Percentiles rank a stretch among this genome's conserved stretches.
Conservation (phyloP, 2,329 filamentous ascomycete genomes). For the Sporothrix dimorphospora region DNA sequence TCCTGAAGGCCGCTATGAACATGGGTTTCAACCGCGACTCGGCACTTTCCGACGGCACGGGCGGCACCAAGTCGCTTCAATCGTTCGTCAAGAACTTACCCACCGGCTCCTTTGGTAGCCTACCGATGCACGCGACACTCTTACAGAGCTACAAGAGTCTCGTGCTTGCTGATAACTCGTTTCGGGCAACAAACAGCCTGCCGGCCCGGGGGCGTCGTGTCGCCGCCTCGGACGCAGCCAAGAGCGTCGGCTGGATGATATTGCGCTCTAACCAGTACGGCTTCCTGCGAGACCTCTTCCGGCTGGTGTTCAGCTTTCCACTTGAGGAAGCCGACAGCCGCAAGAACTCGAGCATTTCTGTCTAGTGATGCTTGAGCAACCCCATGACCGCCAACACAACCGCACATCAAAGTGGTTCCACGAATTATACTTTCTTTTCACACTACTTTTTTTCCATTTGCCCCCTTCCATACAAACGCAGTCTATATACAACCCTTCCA, state of each 20-base stretch:
- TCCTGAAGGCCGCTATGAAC: slow-evolving; percentile 84
- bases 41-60: slow-evolving; percentile 48
- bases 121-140: slow-evolving; percentile 70
- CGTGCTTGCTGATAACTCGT: slow-evolving; percentile 71
- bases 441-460: background rate
- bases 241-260: slow-evolving; percentile 76
- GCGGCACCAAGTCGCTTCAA: slow-evolving; percentile 62
- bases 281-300: slow-evolving; percentile 82
- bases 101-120: slow-evolving; percentile 74
- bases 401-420: background rate
- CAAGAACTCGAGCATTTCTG: slow-evolving; percentile 65
- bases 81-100: slow-evolving; percentile 77
- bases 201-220: slow-evolving; percentile 63
- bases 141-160: slow-evolving; percentile 80
- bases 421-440: background rate
- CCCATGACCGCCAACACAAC: background rate
- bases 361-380: slow-evolving; percentile 42
- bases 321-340: slow-evolving; percentile 74
- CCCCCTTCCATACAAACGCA: background rate
- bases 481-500: background rate
- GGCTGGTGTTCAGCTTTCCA: slow-evolving; percentile 81
- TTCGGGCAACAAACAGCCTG: slow-evolving; percentile 58
- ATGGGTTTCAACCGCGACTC: slow-evolving; percentile 72
- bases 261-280: slow-evolving; percentile 70
- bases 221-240: slow-evolving; percentile 74